Evolutionary conservation across 495 filamentous ascomycete genomes (phyloP), one percentile per base, ranked within the genome.

Genomic region (Geoglossum glabrum): DNA sequence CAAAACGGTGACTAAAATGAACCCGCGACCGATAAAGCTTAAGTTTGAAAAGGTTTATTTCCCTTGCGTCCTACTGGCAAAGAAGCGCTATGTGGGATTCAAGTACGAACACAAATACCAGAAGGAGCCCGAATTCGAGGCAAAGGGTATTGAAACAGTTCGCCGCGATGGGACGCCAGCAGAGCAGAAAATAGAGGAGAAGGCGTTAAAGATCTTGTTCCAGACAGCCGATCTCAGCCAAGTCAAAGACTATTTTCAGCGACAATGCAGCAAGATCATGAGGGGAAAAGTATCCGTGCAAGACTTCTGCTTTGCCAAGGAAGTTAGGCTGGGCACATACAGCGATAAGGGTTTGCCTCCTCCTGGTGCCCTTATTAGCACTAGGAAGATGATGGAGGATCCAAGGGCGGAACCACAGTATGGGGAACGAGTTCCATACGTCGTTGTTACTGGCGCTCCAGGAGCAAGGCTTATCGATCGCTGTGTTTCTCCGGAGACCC

Each of bases 1-100:
- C n/a, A 77, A 86, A 64, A 79, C 80, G 45, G 79, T 98, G 58
- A 98, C 93, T 0, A 73, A 87, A 55, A 84, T 85, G 71, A 98
- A 97, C 67, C 92, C 92, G 10, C 79, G 86, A 10, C 92, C 92
- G 0, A 73, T 98, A 56, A 97, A 95, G 69, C 81, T 98, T 59
- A 95, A 96, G 66, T 96, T 98, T 64, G 93, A 98, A 69, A 98
- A 98, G 64, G 92, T 98, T 13, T 98, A 98, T 68, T 82, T 88
- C 55, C 93, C 92, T 0, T 96, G 90, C 64, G 80, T 96, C 0
- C 77, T 98, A 3, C 78, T 98, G 0, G 87, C 93, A 26, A 98
- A 97, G 72, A 98, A 98, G 69, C 85, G 92, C 38, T 98, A 98
- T 64, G 93, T 96, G 36, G 92, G 92, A 25, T 96, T 94, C 74